Evolutionary conservation across 768 basidiomycete genomes (phyloP).

Genomic region (Suillus decipiens): DNA sequence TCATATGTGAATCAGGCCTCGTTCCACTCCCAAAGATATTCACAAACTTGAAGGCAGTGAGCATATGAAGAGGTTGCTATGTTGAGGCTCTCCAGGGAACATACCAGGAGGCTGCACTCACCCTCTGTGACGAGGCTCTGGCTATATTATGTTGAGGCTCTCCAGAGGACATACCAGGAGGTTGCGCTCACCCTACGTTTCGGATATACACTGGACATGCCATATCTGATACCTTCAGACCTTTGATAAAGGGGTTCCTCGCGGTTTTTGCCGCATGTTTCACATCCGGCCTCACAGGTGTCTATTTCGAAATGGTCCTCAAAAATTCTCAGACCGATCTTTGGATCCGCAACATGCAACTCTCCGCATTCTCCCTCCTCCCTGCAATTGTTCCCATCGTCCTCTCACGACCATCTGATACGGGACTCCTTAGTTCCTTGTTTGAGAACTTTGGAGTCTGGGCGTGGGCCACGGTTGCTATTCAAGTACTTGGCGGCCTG

Average conservation of each 20-base stretch:
- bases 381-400: conserved; percentile 84
- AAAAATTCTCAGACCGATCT: conserved; percentile 88
- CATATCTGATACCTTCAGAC: too few species aligned
- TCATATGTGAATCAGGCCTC: too few species aligned
- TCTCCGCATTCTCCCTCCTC: conserved; percentile 90
- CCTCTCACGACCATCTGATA: conserved; percentile 45
- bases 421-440: conserved; percentile 49
- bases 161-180: too few species aligned
- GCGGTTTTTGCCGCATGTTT: conserved; percentile 92
- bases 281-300: conserved; percentile 94
- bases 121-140: too few species aligned
- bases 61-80: too few species aligned
- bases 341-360: conserved; percentile 96
- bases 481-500: conserved; percentile 90
- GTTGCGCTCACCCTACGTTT: too few species aligned
- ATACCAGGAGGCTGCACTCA: too few species aligned
- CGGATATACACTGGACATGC: too few species aligned
- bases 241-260: conserved; percentile 86
- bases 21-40: too few species aligned
- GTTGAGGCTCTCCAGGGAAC: too few species aligned
- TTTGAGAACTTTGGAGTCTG: conserved; percentile 87
- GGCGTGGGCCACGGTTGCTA: conserved; percentile 89
- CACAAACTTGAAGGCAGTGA: too few species aligned
- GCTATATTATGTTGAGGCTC: too few species aligned
- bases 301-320: conserved; percentile 98